Percentiles rank a stretch among this genome's conserved stretches.
phyloP scores from a whole-genome alignment of 805 yeast species.

The Sugiyamaella smithiae region DNA sequence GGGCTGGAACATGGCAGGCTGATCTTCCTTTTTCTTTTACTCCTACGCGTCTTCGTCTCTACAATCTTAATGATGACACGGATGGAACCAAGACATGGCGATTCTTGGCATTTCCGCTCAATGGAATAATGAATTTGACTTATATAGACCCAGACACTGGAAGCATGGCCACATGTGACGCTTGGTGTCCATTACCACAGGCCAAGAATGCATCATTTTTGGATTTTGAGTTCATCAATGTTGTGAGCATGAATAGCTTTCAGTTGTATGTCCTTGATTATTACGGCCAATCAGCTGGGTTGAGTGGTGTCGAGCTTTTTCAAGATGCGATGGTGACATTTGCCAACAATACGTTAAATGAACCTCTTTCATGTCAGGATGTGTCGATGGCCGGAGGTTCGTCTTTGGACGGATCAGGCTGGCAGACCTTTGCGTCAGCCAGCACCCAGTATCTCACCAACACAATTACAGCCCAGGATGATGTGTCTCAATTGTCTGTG shows the following conservation, averaged over 20 bases:
- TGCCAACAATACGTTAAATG: constrained; percentile 73
- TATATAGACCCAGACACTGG: constrained; percentile 74
- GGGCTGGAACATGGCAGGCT: constrained; percentile 66
- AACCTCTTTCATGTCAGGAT: constrained; percentile 53
- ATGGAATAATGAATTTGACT: constrained; percentile 88
- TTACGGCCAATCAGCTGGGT: constrained; percentile 66
- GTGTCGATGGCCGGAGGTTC: constrained; percentile 35
- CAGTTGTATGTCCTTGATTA: constrained; percentile 62
- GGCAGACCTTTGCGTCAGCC: constrained; percentile 21
- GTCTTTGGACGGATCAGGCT: constrained; percentile 32
- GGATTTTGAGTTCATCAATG: constrained; percentile 78
- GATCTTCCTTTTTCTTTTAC: constrained; percentile 51
- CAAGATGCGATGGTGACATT: constrained; percentile 52
- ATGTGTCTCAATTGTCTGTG: constrained; percentile 38
- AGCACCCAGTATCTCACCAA: constrained; percentile 29
- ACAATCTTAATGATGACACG: constrained; percentile 51
- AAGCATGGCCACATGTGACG: constrained; percentile 66
- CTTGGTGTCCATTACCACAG: constrained; percentile 75
- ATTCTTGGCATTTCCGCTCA: constrained; percentile 69
- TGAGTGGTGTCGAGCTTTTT: constrained; percentile 71
- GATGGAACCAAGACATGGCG: constrained; percentile 60
- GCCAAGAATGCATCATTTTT: constrained; percentile 49
- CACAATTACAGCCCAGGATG: constrained; percentile 30
- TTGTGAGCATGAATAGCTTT: constrained; percentile 56
- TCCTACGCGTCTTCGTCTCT: constrained; percentile 74